Base-by-base conservation (phyloP, 768 basidiomycete species). In the Chalciporus sphaerocephalus region DNA sequence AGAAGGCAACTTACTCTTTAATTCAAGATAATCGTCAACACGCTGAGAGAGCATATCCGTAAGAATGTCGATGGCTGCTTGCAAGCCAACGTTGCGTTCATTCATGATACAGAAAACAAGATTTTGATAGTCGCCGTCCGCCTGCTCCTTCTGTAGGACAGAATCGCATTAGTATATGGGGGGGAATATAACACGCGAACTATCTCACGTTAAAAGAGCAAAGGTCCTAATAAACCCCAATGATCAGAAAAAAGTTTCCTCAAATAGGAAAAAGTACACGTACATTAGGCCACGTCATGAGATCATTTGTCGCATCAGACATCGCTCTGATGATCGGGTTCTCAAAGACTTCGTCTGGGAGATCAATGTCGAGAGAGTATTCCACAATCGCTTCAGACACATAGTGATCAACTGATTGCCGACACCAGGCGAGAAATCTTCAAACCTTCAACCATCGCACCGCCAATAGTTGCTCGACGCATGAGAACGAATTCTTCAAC, bases 211-310 rank as follows among this genome's bases (percentile, higher is more conserved):
- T 61, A 44, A 65, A 62, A 16, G 57, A 59, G 23, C 58, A 57
- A 30, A 56, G 60, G 49, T 61, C 59, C 62, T 64, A 21, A 53
- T 37, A 22, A 38, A 27, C 18, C 39, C 41, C 34, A 23, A 38
- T 25, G 23, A 35, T 65, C 47, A 66, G 52, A 17, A 16, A 1
- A 33, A 22, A 0, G 22, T 40, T 27, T 12, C 47, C 32, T 45
- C 25, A 6, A n/a, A 42, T 36, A n/a, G 33, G 46, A 48, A 30
- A 39, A 17, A 8, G 38, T 7, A 12, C 5, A 67, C 68, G 6
- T 18, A 69, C 68, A 33, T 69, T 69, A n/a, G 68, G 68, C 68
- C 68, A 69, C 1, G 68, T 70, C 68, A 69, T 70, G 15, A 69
- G 63, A 43, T 69, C 68, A 13, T 50, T 69, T 0, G 65, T 69